These are phyloP conservation scores for Blumeria hordei DNA, from an alignment of 2,329 filamentous ascomycete genomes.

Conservation along the genomic window DNA sequence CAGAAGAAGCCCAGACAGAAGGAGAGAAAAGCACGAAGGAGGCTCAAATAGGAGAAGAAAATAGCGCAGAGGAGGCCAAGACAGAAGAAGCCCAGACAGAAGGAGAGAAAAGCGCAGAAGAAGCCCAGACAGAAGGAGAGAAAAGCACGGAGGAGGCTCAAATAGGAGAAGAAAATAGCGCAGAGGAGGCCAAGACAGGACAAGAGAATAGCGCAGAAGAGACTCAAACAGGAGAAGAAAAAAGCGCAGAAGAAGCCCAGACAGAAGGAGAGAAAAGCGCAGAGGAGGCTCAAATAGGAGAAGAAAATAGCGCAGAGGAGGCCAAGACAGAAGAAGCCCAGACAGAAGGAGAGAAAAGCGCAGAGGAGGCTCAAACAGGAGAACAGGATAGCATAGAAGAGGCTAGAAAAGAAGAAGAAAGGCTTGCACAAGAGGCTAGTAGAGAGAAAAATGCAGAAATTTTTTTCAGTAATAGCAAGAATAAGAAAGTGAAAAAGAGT, in stretches of 20 bases:
- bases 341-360: slow-evolving; percentile 12
- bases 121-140: slow-evolving; percentile 16
- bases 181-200: not conserved
- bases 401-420: slow-evolving; percentile 17
- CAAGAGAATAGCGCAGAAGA: slow-evolving; percentile 12
- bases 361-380: slow-evolving; percentile 15
- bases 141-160: slow-evolving; percentile 16
- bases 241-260: slow-evolving; percentile 5
- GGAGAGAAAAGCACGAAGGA: slow-evolving; percentile 8
- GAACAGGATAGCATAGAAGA: slow-evolving; percentile 15
- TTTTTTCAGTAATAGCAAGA: too few relatives aligned
- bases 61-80: slow-evolving; percentile 2
- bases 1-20: slow-evolving; percentile 5
- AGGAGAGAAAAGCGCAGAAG: slow-evolving; percentile 15
- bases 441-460: too few relatives aligned
- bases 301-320: slow-evolving; percentile 1
- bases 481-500: too few relatives aligned
- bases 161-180: slow-evolving; percentile 15
- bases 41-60: slow-evolving; percentile 1
- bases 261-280: not conserved
- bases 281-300: slow-evolving; percentile 8
- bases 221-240: slow-evolving; percentile 10
- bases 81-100: slow-evolving; percentile 20
- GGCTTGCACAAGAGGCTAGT: not conserved
- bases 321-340: slow-evolving; percentile 17